Conservation (phyloP, 2,329 filamentous ascomycete species). For the Xylariales sp. region DNA sequence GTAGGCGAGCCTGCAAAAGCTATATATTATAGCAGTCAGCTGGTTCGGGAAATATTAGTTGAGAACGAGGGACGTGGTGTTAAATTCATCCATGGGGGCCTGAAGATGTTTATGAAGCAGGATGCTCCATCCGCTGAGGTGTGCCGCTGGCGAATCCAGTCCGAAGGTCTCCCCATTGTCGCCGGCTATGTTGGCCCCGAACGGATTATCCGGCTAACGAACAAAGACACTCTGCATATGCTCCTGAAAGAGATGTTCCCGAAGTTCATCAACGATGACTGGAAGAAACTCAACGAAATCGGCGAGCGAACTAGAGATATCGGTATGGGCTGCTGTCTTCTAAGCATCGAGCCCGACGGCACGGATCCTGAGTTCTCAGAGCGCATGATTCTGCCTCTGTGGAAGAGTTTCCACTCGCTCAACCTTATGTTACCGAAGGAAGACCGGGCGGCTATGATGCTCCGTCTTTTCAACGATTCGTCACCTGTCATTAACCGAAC, state of each 20-base stretch:
- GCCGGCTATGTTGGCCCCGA: constrained; percentile 88
- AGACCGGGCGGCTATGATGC: constrained; percentile 89
- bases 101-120: constrained; percentile 99
- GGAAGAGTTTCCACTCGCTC: constrained; percentile 90
- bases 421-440: constrained; percentile 99
- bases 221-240: constrained; percentile 81
- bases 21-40: constrained; percentile 92
- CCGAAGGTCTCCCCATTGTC: constrained; percentile 90
- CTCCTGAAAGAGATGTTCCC: constrained; percentile 98
- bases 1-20: constrained; percentile 89
- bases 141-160: constrained; percentile 95
- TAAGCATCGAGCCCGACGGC: constrained; percentile 82
- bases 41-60: constrained; percentile 85
- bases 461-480: constrained; percentile 90
- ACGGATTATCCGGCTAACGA: constrained; percentile 78
- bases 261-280: constrained; percentile 79
- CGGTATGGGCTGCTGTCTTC: constrained; percentile 90
- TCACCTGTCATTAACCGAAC: constrained; percentile 82
- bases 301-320: constrained; percentile 83
- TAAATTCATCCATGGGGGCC: constrained; percentile 95
- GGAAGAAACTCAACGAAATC: constrained; percentile 85
- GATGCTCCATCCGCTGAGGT: constrained; percentile 87
- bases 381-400: constrained; percentile 88
- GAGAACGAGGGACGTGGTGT: constrained; percentile 91
- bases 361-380: constrained; percentile 72